These are phyloP conservation scores for Neofusicoccum sp. DNA, from an alignment of 2,329 filamentous ascomycete genomes.

Conservation along the genomic window DNA sequence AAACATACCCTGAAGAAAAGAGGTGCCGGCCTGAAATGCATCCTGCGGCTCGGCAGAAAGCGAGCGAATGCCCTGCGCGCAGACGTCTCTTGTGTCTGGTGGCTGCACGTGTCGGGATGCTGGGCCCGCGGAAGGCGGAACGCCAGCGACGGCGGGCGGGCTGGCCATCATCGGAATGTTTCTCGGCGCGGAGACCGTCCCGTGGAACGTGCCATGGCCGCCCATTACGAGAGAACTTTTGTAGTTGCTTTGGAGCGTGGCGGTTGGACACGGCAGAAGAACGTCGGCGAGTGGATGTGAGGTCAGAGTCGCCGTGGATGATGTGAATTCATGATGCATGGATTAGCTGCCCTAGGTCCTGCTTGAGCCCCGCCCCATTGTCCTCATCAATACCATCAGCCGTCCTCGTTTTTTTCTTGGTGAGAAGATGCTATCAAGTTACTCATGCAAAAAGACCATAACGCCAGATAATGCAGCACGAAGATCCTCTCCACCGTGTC, in stretches of 20 bases:
- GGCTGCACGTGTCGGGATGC: neutral
- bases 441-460: neutral
- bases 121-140: neutral
- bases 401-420: neutral
- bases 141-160: neutral
- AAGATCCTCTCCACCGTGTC: neutral
- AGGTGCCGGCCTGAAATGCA: neutral
- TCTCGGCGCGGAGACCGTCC: slow-evolving; percentile 3
- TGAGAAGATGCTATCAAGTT: slow-evolving; percentile 9
- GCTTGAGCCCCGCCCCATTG: neutral
- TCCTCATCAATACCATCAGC: neutral
- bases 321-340: slow-evolving; percentile 3
- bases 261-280: slow-evolving; percentile 6
- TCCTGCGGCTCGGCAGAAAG: neutral
- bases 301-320: slow-evolving; percentile 8
- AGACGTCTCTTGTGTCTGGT: neutral
- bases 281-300: neutral
- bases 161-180: neutral
- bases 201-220: slow-evolving; percentile 4
- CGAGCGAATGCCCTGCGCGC: neutral
- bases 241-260: neutral
- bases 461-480: slow-evolving; percentile 9
- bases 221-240: slow-evolving; percentile 13
- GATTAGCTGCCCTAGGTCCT: neutral
- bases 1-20: neutral